Evolutionary conservation across 1,284 basidiomycete species (phyloP).

Genomic region (Irpex sp.): DNA sequence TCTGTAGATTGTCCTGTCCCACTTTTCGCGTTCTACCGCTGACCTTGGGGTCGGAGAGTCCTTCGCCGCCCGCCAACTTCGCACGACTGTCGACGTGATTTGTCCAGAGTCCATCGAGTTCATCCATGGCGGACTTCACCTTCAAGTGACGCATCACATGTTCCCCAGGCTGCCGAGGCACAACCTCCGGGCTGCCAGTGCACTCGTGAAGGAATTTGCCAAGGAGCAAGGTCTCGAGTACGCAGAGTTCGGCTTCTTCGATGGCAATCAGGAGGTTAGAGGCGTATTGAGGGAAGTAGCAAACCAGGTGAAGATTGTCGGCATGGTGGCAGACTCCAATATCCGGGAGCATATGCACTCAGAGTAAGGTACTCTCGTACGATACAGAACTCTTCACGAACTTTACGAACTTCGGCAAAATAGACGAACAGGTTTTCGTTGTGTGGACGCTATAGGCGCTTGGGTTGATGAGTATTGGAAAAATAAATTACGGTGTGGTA

Average conservation of each 20-base stretch:
- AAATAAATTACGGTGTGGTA: neutral
- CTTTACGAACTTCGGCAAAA: neutral
- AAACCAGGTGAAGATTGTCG: constrained; percentile 75
- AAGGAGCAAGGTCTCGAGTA: constrained; percentile 82
- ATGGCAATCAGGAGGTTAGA: constrained; percentile 80
- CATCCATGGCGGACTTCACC: constrained; percentile 90
- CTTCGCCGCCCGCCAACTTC: constrained; percentile 90
- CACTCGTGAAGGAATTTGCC: constrained; percentile 84
- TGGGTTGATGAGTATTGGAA: neutral
- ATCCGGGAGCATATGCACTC: constrained; percentile 38
- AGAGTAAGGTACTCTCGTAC: neutral
- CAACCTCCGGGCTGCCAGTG: constrained; percentile 80
- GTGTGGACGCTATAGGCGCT: neutral
- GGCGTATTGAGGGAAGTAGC: constrained; percentile 79
- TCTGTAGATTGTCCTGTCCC: constrained; percentile 90
- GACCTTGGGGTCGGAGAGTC: constrained; percentile 91
- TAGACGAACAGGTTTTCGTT: neutral
- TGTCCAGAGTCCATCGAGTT: constrained; percentile 85
- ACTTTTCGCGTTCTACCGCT: constrained; percentile 93
- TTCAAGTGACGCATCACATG: constrained; percentile 96
- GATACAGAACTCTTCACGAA: neutral
- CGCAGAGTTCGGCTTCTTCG: constrained; percentile 86
- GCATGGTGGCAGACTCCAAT: constrained; percentile 67
- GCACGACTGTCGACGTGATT: constrained; percentile 94
- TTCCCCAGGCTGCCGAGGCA: constrained; percentile 96